A percentile compares a stretch with the other conserved stretches of the same genome.
phyloP scores from a whole-genome alignment of 192 early-diverging fungal species.

The Umbelopsis isabellina region DNA sequence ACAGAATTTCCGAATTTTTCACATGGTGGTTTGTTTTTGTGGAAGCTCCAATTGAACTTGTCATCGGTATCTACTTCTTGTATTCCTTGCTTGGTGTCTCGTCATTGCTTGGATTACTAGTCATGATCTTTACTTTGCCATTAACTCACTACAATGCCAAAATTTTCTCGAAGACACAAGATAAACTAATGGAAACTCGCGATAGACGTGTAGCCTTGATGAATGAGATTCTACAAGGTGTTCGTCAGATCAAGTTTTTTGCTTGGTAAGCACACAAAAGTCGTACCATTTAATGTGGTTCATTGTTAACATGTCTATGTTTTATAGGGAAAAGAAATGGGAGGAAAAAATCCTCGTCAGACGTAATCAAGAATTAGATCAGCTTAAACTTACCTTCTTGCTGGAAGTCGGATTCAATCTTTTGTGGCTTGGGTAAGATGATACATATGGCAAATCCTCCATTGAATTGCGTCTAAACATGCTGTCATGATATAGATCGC shows the following conservation, averaged over 20 bases:
- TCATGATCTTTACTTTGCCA: conserved; percentile 52
- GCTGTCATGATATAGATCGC: conserved; percentile 30
- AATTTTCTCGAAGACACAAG: conserved; percentile 51
- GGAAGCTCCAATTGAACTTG: conserved; percentile 52
- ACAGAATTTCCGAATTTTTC: conserved; percentile 51
- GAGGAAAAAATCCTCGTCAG: conserved; percentile 31
- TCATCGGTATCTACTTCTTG: conserved; percentile 47
- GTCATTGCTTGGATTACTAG: conserved; percentile 39
- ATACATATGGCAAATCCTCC: background rate
- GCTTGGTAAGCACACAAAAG: conserved; percentile 37
- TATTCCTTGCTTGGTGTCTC: conserved; percentile 43
- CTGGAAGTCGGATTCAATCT: conserved; percentile 35
- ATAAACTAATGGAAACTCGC: conserved; percentile 65
- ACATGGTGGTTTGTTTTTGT: conserved; percentile 48
- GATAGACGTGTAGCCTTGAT: conserved; percentile 69
- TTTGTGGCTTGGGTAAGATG: conserved; percentile 49
- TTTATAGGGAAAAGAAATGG: conserved; percentile 35
- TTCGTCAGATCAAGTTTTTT: conserved; percentile 69
- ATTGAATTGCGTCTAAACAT: background rate
- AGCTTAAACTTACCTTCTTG: conserved; percentile 24
- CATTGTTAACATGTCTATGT: too few relatives aligned
- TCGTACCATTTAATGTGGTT: too few relatives aligned
- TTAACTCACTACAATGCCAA: conserved; percentile 42
- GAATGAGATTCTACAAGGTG: conserved; percentile 69
- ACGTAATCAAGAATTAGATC: conserved; percentile 32